phyloP scores from a whole-genome alignment of 2,329 filamentous ascomycete species.

The Corinectria fuckeliana region DNA sequence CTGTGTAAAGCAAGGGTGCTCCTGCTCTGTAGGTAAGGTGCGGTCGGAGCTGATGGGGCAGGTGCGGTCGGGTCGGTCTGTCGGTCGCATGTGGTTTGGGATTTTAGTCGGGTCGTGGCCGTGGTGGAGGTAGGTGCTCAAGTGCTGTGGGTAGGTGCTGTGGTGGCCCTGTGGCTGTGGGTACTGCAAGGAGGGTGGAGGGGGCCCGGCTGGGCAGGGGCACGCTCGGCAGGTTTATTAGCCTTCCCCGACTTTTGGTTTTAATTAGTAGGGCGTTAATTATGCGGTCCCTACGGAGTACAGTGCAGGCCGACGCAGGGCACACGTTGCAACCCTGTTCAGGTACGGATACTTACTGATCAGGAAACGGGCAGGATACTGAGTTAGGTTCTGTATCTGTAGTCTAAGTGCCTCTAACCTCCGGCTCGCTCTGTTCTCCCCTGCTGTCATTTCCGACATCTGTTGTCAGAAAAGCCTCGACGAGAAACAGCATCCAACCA shows the following conservation, averaged over 20 bases:
- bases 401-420: no score
- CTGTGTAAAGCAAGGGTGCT: not conserved
- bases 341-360: no score
- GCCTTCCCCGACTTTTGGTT: constrained; percentile 1
- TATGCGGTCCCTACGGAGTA: not conserved
- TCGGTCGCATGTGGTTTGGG: constrained; percentile 1
- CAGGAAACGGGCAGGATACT: no score
- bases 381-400: no score
- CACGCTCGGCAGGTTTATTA: not conserved
- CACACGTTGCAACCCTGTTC: not conserved
- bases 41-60: not conserved
- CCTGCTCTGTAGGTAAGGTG: not conserved
- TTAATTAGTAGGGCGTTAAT: not conserved
- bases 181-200: not conserved
- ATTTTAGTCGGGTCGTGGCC: not conserved
- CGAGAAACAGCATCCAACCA: not conserved
- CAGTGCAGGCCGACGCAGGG: not conserved
- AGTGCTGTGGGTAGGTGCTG: not conserved
- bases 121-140: not conserved
- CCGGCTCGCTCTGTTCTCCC: no score
- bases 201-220: not conserved
- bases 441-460: not conserved
- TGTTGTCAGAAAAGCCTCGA: not conserved
- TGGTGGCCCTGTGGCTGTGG: no score
- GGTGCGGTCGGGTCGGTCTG: not conserved